phyloP scores from a whole-genome alignment of 306 rosid species.

The Cucumis hystrix region DNA sequence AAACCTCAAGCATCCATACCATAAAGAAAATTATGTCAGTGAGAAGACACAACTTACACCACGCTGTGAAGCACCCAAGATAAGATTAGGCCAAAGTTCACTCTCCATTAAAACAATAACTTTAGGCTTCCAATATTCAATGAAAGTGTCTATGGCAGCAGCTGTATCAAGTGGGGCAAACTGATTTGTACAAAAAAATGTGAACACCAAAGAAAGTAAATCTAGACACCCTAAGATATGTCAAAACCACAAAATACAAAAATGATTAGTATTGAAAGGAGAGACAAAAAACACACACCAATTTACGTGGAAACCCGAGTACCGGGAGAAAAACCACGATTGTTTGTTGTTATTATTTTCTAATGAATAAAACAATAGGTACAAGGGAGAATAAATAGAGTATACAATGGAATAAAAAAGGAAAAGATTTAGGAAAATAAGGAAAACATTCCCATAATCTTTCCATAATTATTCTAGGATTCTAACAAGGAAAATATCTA shows the following conservation, averaged over 20 bases:
- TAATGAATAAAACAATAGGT: no score
- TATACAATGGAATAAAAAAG: no score
- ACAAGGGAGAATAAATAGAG: no score
- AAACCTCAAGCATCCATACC: constrained; percentile 9
- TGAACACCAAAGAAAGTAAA: constrained; percentile 16
- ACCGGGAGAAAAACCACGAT: no score
- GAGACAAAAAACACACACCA: no score
- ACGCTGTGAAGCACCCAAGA: constrained; percentile 57
- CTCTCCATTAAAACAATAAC: constrained; percentile 69
- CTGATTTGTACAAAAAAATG: constrained; percentile 26
- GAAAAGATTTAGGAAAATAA: no score
- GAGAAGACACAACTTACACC: constrained; percentile 45
- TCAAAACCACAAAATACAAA: not conserved
- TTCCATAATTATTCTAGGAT: no score
- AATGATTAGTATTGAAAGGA: no score
- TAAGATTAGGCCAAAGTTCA: constrained; percentile 95
- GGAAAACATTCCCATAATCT: no score
- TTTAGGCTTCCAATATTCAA: constrained; percentile 68
- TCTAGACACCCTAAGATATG: not conserved
- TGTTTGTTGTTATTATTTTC: no score
- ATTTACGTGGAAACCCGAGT: no score
- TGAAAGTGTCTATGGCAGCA: constrained; percentile 47
- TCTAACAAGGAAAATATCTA: no score
- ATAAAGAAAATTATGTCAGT: not conserved
- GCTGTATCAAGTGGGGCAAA: constrained; percentile 81